Conservation (phyloP, 139 green algal species). For the Marvania coccoides region DNA sequence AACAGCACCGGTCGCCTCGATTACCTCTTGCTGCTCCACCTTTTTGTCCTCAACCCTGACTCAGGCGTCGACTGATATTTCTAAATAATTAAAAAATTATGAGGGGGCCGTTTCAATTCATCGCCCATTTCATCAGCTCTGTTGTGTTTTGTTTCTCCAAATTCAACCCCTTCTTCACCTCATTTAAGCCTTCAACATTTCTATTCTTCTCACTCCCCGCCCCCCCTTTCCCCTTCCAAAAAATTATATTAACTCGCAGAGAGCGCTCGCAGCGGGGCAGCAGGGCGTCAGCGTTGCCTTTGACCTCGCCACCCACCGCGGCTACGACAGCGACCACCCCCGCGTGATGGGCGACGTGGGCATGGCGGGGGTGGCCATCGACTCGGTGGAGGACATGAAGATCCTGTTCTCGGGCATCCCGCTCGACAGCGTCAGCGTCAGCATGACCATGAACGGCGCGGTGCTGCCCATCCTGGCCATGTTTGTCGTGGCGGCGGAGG, state of each 20-base stretch:
- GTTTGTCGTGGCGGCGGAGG: conserved; percentile 52
- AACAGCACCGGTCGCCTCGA: too few relatives aligned
- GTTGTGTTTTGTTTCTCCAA: too few relatives aligned
- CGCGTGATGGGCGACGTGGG: conserved; percentile 61
- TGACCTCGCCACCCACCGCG: conserved; percentile 62
- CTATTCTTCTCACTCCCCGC: neutral
- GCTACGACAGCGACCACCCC: conserved; percentile 65
- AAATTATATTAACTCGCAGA: too few relatives aligned
- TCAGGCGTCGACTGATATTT: too few relatives aligned
- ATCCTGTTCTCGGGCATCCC: conserved; percentile 63
- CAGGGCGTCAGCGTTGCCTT: conserved; percentile 65
- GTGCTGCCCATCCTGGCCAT: conserved; percentile 62
- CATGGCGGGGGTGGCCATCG: conserved; percentile 66
- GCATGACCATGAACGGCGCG: conserved; percentile 74
- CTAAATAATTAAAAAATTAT: too few relatives aligned
- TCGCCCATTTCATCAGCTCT: too few relatives aligned
- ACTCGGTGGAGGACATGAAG: conserved; percentile 69
- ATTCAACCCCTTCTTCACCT: too few relatives aligned
- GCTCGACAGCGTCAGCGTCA: conserved; percentile 55
- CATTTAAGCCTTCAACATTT: too few relatives aligned
- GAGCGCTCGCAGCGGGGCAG: conserved; percentile 47
- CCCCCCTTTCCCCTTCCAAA: neutral
- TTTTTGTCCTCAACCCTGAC: too few relatives aligned
- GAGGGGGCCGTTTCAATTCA: too few relatives aligned
- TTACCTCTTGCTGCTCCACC: too few relatives aligned